Conservation (phyloP, 2,329 filamentous ascomycete species). For the Colletotrichum viniferum region DNA sequence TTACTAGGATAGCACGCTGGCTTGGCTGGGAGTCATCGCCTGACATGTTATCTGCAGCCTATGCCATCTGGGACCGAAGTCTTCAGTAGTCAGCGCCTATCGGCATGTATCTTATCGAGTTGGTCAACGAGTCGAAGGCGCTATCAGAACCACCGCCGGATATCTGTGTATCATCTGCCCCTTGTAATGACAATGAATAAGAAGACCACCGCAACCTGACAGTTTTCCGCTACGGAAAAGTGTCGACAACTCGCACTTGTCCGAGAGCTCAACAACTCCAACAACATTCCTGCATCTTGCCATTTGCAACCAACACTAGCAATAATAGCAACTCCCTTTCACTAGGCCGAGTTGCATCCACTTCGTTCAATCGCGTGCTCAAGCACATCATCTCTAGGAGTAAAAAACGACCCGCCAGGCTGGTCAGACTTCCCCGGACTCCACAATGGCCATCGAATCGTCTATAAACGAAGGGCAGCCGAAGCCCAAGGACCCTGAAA, state of each 20-base stretch:
- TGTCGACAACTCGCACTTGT: background rate
- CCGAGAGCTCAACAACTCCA: background rate
- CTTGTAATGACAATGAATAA: background rate
- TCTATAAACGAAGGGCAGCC: background rate
- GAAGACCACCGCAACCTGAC: background rate
- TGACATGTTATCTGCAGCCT: slow-evolving; percentile 14
- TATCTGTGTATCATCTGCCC: background rate
- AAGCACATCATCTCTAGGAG: background rate
- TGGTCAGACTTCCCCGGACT: background rate
- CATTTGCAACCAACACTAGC: background rate
- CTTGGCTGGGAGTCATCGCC: background rate
- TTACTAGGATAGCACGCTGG: background rate
- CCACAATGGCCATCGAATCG: background rate
- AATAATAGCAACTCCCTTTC: background rate
- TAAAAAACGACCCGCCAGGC: background rate
- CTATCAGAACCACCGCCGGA: background rate
- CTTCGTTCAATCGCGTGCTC: background rate
- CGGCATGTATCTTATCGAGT: background rate
- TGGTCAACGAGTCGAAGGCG: background rate
- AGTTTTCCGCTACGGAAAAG: background rate
- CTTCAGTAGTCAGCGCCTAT: background rate
- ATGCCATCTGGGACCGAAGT: background rate
- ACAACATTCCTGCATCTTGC: background rate
- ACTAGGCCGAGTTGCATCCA: background rate
- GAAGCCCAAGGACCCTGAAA: slow-evolving; percentile 1